Conservation (phyloP, 306 rosid genomes). For the Begonia peltatifolia region DNA sequence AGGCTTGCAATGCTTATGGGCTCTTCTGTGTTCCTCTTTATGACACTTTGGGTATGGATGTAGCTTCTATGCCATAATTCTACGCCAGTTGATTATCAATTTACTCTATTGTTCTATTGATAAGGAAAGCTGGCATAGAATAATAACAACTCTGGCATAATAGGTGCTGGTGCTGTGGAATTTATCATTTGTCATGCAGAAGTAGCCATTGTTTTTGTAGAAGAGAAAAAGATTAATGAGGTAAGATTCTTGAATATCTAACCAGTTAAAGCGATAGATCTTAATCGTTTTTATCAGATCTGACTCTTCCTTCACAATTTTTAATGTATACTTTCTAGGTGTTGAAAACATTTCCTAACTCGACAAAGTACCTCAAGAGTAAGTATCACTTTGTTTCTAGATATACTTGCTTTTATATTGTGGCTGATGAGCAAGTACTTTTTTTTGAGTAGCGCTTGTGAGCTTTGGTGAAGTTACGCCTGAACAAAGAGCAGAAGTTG, state of each 20-base stretch:
- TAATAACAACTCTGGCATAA: conserved; percentile 4
- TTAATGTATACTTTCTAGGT: conserved; percentile 30
- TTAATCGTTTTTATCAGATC: too few relatives aligned
- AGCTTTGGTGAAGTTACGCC: conserved; percentile 76
- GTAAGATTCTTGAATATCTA: conserved; percentile 14
- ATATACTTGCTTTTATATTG: conserved; percentile 9
- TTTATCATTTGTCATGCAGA: conserved; percentile 78
- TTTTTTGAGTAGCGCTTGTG: conserved; percentile 48
- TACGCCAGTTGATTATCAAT: not conserved
- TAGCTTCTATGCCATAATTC: conserved; percentile 11
- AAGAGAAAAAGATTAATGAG: conserved; percentile 83
- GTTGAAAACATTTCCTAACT: conserved; percentile 63
- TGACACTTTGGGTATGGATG: conserved; percentile 68
- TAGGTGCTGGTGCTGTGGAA: conserved; percentile 88
- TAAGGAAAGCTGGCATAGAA: not conserved
- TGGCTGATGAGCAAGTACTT: conserved; percentile 6
- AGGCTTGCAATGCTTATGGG: conserved; percentile 97
- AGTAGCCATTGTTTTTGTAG: conserved; percentile 59
- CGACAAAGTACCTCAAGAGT: conserved; percentile 52
- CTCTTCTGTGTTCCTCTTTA: conserved; percentile 90
- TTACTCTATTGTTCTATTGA: conserved; percentile 12
- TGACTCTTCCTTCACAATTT: too few relatives aligned
- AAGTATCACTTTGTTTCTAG: conserved; percentile 19
- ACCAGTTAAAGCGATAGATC: too few relatives aligned
- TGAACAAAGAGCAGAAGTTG: conserved; percentile 58